These are phyloP conservation scores for Cotoneaster glaucophyllus DNA, from an alignment of 306 rosid species.

Conservation along the genomic window DNA sequence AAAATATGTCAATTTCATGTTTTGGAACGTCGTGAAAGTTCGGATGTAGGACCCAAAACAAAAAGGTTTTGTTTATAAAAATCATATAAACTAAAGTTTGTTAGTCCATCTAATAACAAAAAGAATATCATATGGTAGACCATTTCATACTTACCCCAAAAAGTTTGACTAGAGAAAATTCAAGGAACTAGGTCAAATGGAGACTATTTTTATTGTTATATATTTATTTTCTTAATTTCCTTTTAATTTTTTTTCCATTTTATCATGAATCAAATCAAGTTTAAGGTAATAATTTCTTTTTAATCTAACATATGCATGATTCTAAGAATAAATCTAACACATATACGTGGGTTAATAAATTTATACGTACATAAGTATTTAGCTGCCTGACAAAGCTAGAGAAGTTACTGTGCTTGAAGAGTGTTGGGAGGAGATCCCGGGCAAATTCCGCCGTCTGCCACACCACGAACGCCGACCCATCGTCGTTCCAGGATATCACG, in stretches of 20 bases:
- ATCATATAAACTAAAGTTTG: not conserved
- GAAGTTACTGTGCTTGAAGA: constrained; percentile 95
- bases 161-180: not conserved
- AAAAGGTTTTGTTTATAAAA: not conserved
- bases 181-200: constrained; percentile 2
- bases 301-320: not conserved
- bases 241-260: not conserved
- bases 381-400: constrained; percentile 97
- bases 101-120: not conserved
- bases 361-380: constrained; percentile 77
- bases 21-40: constrained; percentile 2
- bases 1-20: not conserved
- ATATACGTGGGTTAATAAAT: not conserved
- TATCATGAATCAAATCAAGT: not conserved
- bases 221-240: not conserved
- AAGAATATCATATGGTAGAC: not conserved
- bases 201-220: not conserved
- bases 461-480: constrained; percentile 80
- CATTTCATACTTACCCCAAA: not conserved
- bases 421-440: constrained; percentile 86
- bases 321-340: not conserved
- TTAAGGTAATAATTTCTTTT: not conserved
- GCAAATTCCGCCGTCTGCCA: constrained; percentile 95
- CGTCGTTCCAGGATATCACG: constrained; percentile 65
- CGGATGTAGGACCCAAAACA: not conserved